Base-by-base conservation (phyloP, 371 early-diverging fungal genomes). In the Thermomucor indicae-seudaticae region DNA sequence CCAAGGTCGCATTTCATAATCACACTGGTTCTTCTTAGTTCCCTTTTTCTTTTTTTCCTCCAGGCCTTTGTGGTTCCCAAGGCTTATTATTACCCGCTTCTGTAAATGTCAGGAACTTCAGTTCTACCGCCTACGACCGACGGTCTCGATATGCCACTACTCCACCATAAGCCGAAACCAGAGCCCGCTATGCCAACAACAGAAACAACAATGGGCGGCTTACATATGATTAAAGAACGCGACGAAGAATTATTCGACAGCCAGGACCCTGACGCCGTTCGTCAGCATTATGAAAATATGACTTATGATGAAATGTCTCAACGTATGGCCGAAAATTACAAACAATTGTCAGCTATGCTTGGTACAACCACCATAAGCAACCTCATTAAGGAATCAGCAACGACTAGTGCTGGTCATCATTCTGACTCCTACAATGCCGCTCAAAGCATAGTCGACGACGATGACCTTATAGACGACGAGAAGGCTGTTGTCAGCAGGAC, bases 241-340 rank as follows among this genome's bases (percentile, higher is more conserved):
- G 58, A 58, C 44, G 58, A 58, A 30, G 58, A 55, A 37, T 16
- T n/a, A 19, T 38, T 37, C 27, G 37, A 46, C 16, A 29, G 42
- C 10, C 22, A 27, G 12, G 47, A 47, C 11, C 10, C 23, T 6
- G 42, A 54, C 27, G 19, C 51, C 25, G 37, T 61, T 20, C 60
- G 53, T 25, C 61, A 64, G 32, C 55, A 70, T n/a, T 70, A 70
- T 49, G 71, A 74, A 47, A 62, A 62, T 32, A 70, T 74, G 71
- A 55, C 71, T 16, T 70, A 65, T 56, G 71, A 70, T 25, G 75
- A 74, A 53, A 63, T 74, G 47, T 61, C 75, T 29, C 53, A 60
- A 34, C 60, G 57, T 6, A 61, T 74, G 58, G 69, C 68, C 31
- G 75, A 74, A 43, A 74, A 55, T 32, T 65, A 68, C 43, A 58